Evolutionary conservation across 176 grass and related monocot species (phyloP), one percentile per base, ranked within the genome.

Genomic region (Echinochloa phyllopogon): DNA sequence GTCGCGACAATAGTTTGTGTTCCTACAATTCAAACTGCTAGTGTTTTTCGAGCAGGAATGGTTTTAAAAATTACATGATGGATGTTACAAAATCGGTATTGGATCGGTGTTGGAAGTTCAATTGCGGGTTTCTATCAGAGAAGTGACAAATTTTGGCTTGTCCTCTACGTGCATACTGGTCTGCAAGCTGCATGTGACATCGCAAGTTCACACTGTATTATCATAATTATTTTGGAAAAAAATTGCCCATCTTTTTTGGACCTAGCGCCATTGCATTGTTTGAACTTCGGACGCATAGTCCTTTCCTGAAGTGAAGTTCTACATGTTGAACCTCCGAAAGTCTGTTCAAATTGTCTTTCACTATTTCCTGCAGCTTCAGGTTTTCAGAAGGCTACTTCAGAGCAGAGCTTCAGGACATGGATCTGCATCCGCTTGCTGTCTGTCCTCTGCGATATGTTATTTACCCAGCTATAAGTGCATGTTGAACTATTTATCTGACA

Each of bases 1-100:
- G 72, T 71, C 49, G 29, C 74, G 65, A 36, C 8, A 86, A 90
- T 86, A 86, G 83, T 83, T 82, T 38, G 37, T 64, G 64, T 53
- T 49, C 86, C 41, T 14, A 53, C 67, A 69, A 8, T 87, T 9
- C 48, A 69, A 74, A 45, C 67, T 79, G 79, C 60, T 10, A 44
- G 29, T 79, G 57, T 39, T 67, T 48, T 75, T 37, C 43, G 48
- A 33, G 8, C 39, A 78, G 68, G 13, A 50, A 49, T 60, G 20
- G 16, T n/a, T n/a, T n/a, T 25, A 79, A 18, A 61, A 23, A 33
- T 15, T 4, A 8, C 39, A 43, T 85, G 38, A 59, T 27, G 3
- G 10, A 77, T 40, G 10, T 56, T 53, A 14, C 69, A 13, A 64
- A 48, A 47, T 44, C 36, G 24, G 25, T 51, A 24, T 73, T 56